phyloP scores from a whole-genome alignment of 2,329 filamentous ascomycete species.

The Aquanectria penicillioides region DNA sequence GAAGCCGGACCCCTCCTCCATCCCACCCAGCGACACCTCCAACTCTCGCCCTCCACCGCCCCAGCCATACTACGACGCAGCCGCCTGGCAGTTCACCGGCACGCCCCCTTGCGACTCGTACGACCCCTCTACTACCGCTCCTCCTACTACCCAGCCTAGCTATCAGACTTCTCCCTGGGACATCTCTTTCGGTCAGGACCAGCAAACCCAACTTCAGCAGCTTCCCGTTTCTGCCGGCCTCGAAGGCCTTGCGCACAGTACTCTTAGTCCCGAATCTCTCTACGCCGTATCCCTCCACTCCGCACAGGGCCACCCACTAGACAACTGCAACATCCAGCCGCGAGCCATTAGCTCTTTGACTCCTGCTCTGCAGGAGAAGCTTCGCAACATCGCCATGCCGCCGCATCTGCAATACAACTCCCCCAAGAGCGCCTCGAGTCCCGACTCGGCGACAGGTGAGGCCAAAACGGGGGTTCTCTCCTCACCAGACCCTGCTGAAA shows the following conservation, averaged over 20 bases:
- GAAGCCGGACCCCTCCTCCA: slow-evolving; percentile 46
- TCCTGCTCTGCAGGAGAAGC: slow-evolving; percentile 67
- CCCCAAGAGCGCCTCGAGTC: slow-evolving; percentile 67
- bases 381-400: slow-evolving; percentile 73
- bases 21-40: slow-evolving; percentile 45
- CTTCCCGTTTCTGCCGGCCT: slow-evolving; percentile 47
- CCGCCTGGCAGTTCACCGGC: slow-evolving; percentile 61
- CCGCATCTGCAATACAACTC: slow-evolving; percentile 69
- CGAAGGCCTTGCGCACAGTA: slow-evolving; percentile 45
- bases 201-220: slow-evolving; percentile 45
- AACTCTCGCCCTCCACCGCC: slow-evolving; percentile 35
- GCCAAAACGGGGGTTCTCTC: slow-evolving; percentile 60
- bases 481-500: slow-evolving; percentile 65
- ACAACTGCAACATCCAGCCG: slow-evolving; percentile 43
- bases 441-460: slow-evolving; percentile 63
- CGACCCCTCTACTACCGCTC: slow-evolving; percentile 50
- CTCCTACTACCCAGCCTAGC: slow-evolving; percentile 45
- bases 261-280: slow-evolving; percentile 49
- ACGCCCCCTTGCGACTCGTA: slow-evolving; percentile 59
- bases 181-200: slow-evolving; percentile 44
- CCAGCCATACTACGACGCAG: slow-evolving; percentile 47
- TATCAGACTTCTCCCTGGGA: slow-evolving; percentile 50
- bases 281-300: slow-evolving; percentile 45
- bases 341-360: slow-evolving; percentile 54
- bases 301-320: slow-evolving; percentile 43